Evolutionary conservation across 2,329 filamentous ascomycete species (phyloP).

Genomic region (Nannizziopsis barbatae): DNA sequence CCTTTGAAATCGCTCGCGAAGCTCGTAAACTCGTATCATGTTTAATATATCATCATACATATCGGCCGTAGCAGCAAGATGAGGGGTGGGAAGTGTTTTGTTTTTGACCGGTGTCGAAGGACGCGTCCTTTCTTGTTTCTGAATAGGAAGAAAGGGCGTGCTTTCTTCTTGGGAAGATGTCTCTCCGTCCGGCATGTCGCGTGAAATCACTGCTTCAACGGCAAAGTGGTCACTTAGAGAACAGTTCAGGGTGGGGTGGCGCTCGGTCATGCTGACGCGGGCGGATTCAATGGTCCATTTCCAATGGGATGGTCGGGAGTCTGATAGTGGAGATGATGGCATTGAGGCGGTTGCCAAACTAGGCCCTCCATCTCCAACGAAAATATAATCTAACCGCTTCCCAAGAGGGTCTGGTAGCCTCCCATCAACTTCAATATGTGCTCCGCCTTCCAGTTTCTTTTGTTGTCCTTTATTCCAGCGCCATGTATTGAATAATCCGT

Average conservation of each 20-base stretch:
- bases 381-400: slow-evolving; percentile 93
- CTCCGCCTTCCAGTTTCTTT: slow-evolving; percentile 54
- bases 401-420: slow-evolving; percentile 58
- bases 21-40: slow-evolving; percentile 56
- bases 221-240: slow-evolving; percentile 93
- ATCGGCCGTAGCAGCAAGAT: slow-evolving; percentile 17
- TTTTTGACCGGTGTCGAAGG: slow-evolving; percentile 1
- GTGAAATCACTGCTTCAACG: slow-evolving; percentile 64
- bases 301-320: slow-evolving; percentile 22
- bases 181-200: slow-evolving; percentile 25
- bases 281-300: slow-evolving; percentile 61
- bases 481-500: slow-evolving; percentile 84
- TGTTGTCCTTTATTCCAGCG: slow-evolving; percentile 65
- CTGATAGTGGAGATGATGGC: not conserved
- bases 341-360: not conserved
- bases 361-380: slow-evolving; percentile 50
- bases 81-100: not conserved
- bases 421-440: slow-evolving; percentile 53
- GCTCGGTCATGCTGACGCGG: slow-evolving; percentile 66
- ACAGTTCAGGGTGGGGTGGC: slow-evolving; percentile 69
- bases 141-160: slow-evolving; percentile 15
- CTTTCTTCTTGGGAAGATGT: slow-evolving; percentile 13
- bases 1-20: slow-evolving; percentile 61
- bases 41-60: slow-evolving; percentile 63
- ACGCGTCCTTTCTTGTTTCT: slow-evolving; percentile 11